Base-by-base conservation (phyloP, 148 eudicot genomes). In the Cornus florida region DNA sequence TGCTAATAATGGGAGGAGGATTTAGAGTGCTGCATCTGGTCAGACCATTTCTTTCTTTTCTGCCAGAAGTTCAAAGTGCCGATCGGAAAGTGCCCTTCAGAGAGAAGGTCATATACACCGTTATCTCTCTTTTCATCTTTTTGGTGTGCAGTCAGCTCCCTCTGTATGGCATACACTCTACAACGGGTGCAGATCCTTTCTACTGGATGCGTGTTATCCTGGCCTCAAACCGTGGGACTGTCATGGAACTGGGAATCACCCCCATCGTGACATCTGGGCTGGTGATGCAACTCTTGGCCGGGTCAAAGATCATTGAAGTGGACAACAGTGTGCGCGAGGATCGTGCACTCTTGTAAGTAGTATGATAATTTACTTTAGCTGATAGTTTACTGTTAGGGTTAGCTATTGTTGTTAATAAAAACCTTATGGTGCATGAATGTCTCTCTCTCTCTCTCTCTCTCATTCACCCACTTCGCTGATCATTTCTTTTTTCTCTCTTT, bases 191-290 rank as follows among this genome's bases (percentile, higher is more conserved):
- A 16, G 95, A 93, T 64, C 97, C 97, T 0, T 93, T 93, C 81
- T 93, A 93, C 66, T 91, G 97, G 95, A 93, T 93, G 95, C 97
- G 95, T 85, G 97, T 88, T 33, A 93, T 93, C 78, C 95, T 93
- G 66, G 97, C 97, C 60, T 91, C 95, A 39, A 93, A 83, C 77
- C 93, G 95, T 81, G 97, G 97, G 74, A 93, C 97, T 8, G 94
- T 93, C 66, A 93, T 93, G 97, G 97, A 93, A 84, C 88, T 93
- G 19, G 97, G 97, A 70, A 93, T 93, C 85, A 93, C 97, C 68
- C 97, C 97, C 53, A 91, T 93, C 81, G 97, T 93, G 69, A 93
- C 97, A 9, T 90, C 97, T 78, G 95, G 95, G 78, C 74, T 93
- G 72, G 95, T 93, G 82, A 91, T 93, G 95, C 97, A 93, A 72